Percentiles rank a stretch among this genome's conserved stretches.
These are phyloP conservation scores for Lentinula detonsa DNA, from an alignment of 768 basidiomycete species.

Conservation along the genomic window DNA sequence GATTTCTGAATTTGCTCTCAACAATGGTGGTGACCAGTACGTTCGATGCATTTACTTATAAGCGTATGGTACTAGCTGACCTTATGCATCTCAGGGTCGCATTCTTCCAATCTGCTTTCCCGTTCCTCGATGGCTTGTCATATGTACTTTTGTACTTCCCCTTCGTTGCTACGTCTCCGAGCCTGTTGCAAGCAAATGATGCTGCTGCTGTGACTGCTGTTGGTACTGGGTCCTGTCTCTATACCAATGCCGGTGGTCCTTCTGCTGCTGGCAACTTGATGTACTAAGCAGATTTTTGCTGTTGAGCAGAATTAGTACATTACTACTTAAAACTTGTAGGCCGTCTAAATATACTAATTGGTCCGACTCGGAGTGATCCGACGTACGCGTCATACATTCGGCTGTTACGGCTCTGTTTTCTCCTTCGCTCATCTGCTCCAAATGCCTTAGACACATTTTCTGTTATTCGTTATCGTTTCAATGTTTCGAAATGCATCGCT, in stretches of 20 bases:
- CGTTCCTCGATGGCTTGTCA: slow-evolving; percentile 24
- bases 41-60: neutral
- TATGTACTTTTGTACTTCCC: slow-evolving; percentile 31
- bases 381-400: too few relatives aligned
- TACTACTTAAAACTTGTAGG: too few relatives aligned
- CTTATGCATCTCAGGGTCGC: neutral
- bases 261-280: slow-evolving; percentile 18
- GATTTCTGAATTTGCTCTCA: slow-evolving; percentile 3
- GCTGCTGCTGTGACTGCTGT: slow-evolving; percentile 8
- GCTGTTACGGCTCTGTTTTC: neutral
- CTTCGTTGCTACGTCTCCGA: slow-evolving; percentile 25
- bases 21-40: neutral
- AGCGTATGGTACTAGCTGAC: too few relatives aligned
- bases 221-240: slow-evolving; percentile 26
- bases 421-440: neutral
- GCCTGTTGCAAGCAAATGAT: slow-evolving; percentile 18
- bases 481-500: neutral
- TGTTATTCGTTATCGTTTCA: neutral
- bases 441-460: neutral
- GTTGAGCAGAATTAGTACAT: too few relatives aligned
- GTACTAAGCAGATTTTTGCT: neutral
- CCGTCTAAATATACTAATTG: too few relatives aligned
- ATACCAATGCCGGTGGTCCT: slow-evolving; percentile 16
- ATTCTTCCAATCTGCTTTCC: slow-evolving; percentile 13
- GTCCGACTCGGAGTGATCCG: too few relatives aligned